Percentiles rank a stretch among this genome's conserved stretches.
These are phyloP conservation scores for Tetrapyrgos nigripes DNA, from an alignment of 1,284 basidiomycete genomes.

Conservation along the genomic window DNA sequence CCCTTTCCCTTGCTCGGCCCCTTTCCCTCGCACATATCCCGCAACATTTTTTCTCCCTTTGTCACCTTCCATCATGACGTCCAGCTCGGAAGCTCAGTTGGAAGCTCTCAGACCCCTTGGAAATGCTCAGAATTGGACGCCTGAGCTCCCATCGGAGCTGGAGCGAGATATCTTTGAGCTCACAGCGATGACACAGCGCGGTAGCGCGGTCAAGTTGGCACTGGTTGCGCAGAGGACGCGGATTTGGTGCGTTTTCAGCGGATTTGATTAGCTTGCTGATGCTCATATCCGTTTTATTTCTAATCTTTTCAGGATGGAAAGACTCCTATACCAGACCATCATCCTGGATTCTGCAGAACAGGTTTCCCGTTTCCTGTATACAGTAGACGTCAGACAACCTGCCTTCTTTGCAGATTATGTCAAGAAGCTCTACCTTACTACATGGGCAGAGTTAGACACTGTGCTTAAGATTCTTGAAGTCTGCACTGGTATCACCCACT, in stretches of 20 bases:
- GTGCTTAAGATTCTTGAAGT: slow-evolving; percentile 27
- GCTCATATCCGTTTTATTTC: not conserved
- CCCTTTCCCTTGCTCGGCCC: not conserved
- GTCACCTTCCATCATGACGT: not conserved
- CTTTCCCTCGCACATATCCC: not conserved
- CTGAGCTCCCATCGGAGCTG: slow-evolving; percentile 30
- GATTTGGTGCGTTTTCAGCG: slow-evolving; percentile 26
- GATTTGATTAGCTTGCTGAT: not conserved
- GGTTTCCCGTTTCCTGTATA: slow-evolving; percentile 28
- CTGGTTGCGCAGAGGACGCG: slow-evolving; percentile 28
- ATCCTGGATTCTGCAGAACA: slow-evolving; percentile 25
- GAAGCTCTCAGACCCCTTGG: not conserved
- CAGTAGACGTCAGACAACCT: slow-evolving; percentile 29
- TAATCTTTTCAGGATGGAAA: slow-evolving; percentile 30
- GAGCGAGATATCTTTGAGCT: slow-evolving; percentile 33
- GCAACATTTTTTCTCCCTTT: too few species aligned
- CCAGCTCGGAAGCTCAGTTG: not conserved
- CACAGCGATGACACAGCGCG: slow-evolving; percentile 22
- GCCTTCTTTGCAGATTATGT: slow-evolving; percentile 35
- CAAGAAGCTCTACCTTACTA: slow-evolving; percentile 33
- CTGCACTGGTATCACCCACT: slow-evolving; percentile 27
- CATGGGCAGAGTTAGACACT: slow-evolving; percentile 20
- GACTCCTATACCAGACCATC: slow-evolving; percentile 37
- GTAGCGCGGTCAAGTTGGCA: slow-evolving; percentile 24
- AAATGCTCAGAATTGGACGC: not conserved